Evolutionary conservation across 208 protist species (phyloP).

Genomic region (Eutreptiella sp.): DNA sequence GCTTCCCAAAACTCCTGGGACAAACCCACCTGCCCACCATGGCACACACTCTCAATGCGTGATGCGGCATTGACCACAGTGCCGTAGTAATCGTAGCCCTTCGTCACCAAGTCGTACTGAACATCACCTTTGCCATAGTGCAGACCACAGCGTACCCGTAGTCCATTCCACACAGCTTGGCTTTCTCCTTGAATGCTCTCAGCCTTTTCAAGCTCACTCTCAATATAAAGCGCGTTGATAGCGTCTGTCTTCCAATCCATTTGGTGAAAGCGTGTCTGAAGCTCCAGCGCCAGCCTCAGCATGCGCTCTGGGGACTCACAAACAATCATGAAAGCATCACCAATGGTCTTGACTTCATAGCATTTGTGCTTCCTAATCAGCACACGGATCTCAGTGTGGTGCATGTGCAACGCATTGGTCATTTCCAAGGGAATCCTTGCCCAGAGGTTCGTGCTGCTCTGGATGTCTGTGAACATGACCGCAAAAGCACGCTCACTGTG

Average conservation of each 20-base stretch:
- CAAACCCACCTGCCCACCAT: too few relatives aligned
- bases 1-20: too few relatives aligned
- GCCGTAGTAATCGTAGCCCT: slow-evolving; percentile 3
- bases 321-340: too few relatives aligned
- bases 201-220: too few relatives aligned
- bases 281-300: too few relatives aligned
- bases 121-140: neutral
- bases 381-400: slow-evolving; percentile 1
- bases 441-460: slow-evolving; percentile 4
- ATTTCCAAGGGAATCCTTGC: neutral
- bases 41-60: neutral
- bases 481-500: too few relatives aligned
- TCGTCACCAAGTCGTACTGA: neutral
- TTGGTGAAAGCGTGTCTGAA: too few relatives aligned
- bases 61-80: neutral
- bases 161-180: neutral
- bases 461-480: slow-evolving; percentile 11
- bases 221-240: too few relatives aligned
- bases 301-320: neutral
- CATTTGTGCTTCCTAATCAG: neutral
- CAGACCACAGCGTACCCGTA: neutral
- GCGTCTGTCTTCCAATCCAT: too few relatives aligned
- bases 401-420: neutral
- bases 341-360: slow-evolving; percentile 29
- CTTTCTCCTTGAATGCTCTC: too few relatives aligned